phyloP scores from a whole-genome alignment of 139 green algal species.

The Chloropicon primus region DNA sequence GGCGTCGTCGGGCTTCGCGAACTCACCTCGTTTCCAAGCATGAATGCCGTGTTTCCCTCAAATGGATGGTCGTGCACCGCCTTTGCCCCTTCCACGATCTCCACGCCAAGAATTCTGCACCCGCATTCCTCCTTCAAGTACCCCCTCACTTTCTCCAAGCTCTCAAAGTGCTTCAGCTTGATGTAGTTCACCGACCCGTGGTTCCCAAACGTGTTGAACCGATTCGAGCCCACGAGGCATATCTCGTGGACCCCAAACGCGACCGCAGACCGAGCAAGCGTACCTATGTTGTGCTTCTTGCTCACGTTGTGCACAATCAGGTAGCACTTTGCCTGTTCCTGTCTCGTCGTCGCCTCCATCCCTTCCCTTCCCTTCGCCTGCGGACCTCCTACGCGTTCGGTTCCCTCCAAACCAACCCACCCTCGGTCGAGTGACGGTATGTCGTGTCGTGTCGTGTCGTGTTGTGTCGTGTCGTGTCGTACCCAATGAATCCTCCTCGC shows the following conservation, averaged over 20 bases:
- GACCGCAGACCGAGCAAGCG: conserved; percentile 43
- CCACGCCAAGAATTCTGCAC: conserved; percentile 66
- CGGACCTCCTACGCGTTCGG: no score
- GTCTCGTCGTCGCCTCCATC: not conserved
- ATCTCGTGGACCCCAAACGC: conserved; percentile 51
- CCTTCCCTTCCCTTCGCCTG: not conserved
- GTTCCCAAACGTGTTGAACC: conserved; percentile 80
- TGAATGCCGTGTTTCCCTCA: conserved; percentile 65
- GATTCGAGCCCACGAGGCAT: conserved; percentile 63
- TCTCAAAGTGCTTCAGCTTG: conserved; percentile 46
- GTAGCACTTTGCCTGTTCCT: not conserved
- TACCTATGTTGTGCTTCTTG: conserved; percentile 61
- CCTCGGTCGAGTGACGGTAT: no score
- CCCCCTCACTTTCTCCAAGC: conserved; percentile 44
- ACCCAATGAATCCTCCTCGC: no score
- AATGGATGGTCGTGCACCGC: conserved; percentile 65
- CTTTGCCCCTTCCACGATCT: conserved; percentile 60
- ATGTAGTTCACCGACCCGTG: conserved; percentile 62
- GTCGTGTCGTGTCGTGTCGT: no score
- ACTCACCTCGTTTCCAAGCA: conserved; percentile 79
- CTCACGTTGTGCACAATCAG: not conserved
- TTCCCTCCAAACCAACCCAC: no score
- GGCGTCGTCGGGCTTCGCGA: no score
- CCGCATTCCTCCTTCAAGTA: conserved; percentile 29
- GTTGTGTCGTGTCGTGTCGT: no score